Evolutionary conservation across 768 basidiomycete species (phyloP).

Genomic region (Boletus rubescentipes): DNA sequence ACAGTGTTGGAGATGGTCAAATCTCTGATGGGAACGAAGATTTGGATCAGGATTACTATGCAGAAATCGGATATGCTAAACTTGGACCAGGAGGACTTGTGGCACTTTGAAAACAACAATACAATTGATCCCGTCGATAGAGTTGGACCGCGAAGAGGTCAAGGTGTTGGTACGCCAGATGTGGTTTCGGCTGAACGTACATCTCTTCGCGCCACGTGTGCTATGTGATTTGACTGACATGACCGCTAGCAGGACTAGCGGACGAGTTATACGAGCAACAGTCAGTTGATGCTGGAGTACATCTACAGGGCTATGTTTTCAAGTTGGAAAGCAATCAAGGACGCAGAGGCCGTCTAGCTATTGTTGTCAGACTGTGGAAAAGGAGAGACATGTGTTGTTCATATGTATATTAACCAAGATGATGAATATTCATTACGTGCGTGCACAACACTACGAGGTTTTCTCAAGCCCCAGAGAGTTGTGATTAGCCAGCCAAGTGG

Average conservation of each 20-base stretch:
- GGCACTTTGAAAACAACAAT: constrained; percentile 94
- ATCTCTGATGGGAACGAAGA: neutral
- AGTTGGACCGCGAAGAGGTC: constrained; percentile 85
- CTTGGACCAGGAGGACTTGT: constrained; percentile 41
- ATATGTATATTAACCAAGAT: neutral
- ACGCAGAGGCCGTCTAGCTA: neutral
- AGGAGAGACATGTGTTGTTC: neutral
- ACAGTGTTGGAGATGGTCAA: neutral
- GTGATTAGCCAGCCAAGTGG: too few relatives aligned
- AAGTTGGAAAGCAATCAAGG: constrained; percentile 71
- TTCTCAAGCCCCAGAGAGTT: too few relatives aligned
- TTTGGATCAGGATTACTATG: neutral
- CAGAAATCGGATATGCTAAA: too few relatives aligned
- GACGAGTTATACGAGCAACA: constrained; percentile 85
- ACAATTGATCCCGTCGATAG: constrained; percentile 80
- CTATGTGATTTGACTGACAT: neutral
- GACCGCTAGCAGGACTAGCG: constrained; percentile 73
- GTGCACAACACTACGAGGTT: too few relatives aligned
- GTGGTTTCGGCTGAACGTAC: constrained; percentile 80
- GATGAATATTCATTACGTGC: too few relatives aligned
- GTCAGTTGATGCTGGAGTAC: constrained; percentile 78
- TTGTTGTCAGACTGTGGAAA: neutral
- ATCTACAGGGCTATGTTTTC: constrained; percentile 83
- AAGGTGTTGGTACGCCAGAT: constrained; percentile 69
- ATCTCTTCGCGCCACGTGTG: too few relatives aligned